Percentiles rank a stretch among this genome's conserved stretches.
phyloP scores from a whole-genome alignment of 2,329 filamentous ascomycete genomes.

The Herpomyces periplanetae region DNA sequence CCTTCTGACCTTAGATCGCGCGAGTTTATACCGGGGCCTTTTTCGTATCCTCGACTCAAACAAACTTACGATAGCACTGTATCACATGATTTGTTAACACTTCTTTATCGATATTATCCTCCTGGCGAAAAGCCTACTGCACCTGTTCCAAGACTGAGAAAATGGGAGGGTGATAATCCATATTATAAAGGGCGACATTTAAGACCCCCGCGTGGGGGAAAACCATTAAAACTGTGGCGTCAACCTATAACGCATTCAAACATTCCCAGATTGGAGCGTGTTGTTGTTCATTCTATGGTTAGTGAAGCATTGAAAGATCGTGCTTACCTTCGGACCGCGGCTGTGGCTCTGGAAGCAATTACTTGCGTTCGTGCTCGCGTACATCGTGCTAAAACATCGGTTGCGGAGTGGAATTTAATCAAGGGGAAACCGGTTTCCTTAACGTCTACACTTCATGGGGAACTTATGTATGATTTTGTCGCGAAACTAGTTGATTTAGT shows the following conservation, averaged over 20 bases:
- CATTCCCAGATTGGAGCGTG: constrained; percentile 36
- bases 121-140: constrained; percentile 24
- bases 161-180: constrained; percentile 62
- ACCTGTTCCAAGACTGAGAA: constrained; percentile 24
- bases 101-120: constrained; percentile 51
- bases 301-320: constrained; percentile 24
- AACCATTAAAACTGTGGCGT: constrained; percentile 18
- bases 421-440: constrained; percentile 29
- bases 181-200: constrained; percentile 73
- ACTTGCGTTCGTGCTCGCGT: constrained; percentile 31
- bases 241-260: constrained; percentile 33
- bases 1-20: constrained; percentile 56
- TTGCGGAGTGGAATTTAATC: constrained; percentile 32
- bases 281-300: constrained; percentile 43
- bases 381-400: constrained; percentile 25
- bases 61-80: constrained; percentile 67
- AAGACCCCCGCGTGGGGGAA: constrained; percentile 41
- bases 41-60: constrained; percentile 45
- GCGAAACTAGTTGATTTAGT: constrained; percentile 67
- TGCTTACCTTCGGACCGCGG: constrained; percentile 36
- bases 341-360: constrained; percentile 50
- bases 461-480: constrained; percentile 57
- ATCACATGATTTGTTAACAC: constrained; percentile 47
- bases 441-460: constrained; percentile 35
- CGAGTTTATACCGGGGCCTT: constrained; percentile 59